phyloP scores from a whole-genome alignment of 768 basidiomycete genomes.

The Glaciozyma antarctica region DNA sequence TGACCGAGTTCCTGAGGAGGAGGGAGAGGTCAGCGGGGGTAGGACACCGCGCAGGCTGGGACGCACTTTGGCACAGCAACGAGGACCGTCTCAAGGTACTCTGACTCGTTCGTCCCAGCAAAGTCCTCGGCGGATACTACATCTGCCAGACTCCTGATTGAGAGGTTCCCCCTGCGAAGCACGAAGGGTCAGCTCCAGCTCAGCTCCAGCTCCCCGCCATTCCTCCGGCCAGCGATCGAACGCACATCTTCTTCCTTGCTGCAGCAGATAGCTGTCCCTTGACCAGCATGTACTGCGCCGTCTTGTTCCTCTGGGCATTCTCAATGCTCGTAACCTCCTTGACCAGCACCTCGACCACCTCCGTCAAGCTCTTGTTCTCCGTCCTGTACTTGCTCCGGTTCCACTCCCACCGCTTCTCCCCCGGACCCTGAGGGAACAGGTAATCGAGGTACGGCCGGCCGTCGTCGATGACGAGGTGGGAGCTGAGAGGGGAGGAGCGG shows the following conservation, averaged over 20 bases:
- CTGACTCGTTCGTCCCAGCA: slow-evolving; percentile 58
- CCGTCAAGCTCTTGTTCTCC: slow-evolving; percentile 61
- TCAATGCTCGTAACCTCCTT: slow-evolving; percentile 95
- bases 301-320: slow-evolving; percentile 81
- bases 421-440: slow-evolving; percentile 49
- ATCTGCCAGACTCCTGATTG: slow-evolving; percentile 74
- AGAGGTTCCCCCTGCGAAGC: slow-evolving; percentile 73
- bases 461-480: slow-evolving; percentile 35
- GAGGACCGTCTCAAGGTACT: slow-evolving; percentile 83
- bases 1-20: slow-evolving; percentile 57
- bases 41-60: neutral
- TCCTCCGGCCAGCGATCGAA: neutral
- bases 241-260: slow-evolving; percentile 87
- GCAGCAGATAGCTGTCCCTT: slow-evolving; percentile 86
- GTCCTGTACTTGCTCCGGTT: slow-evolving; percentile 82
- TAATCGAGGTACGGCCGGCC: slow-evolving; percentile 31
- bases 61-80: slow-evolving; percentile 89
- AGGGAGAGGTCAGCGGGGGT: neutral
- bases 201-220: neutral
- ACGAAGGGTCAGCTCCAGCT: no score
- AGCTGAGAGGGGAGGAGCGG: slow-evolving; percentile 16
- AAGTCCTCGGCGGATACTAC: slow-evolving; percentile 73
- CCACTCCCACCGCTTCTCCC: slow-evolving; percentile 66
- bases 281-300: slow-evolving; percentile 82
- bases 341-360: slow-evolving; percentile 72